Percentiles rank a stretch among this genome's conserved stretches.
phyloP scores from a whole-genome alignment of 768 basidiomycete genomes.

The Hericium erinaceus region DNA sequence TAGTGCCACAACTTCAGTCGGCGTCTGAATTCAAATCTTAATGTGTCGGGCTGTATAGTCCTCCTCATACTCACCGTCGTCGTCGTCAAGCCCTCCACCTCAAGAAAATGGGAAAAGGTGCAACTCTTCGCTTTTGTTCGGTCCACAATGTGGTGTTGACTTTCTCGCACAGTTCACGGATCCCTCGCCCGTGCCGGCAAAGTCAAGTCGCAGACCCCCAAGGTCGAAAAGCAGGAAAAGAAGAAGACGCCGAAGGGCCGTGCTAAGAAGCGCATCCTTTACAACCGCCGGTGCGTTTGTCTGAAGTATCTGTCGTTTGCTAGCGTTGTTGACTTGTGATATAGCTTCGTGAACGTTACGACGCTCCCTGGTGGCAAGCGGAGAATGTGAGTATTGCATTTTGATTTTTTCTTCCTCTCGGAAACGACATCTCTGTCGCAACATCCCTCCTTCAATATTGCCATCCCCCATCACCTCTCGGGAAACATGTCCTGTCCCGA shows the following conservation, averaged over 20 bases:
- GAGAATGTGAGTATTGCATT: conserved; percentile 71
- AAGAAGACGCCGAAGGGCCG: conserved; percentile 97
- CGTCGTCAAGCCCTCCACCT: conserved; percentile 6
- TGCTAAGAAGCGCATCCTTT: conserved; percentile 92
- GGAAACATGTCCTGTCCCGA: conserved; percentile 4
- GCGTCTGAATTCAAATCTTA: conserved; percentile 2
- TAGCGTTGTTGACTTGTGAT: not conserved
- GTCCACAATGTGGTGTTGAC: not conserved
- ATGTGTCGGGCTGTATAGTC: not conserved
- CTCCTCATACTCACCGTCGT: not conserved
- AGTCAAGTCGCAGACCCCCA: conserved; percentile 97
- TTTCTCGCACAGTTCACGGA: conserved; percentile 69
- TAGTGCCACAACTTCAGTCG: not conserved
- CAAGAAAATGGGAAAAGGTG: conserved; percentile 19
- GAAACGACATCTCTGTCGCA: not conserved
- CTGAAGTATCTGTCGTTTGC: not conserved
- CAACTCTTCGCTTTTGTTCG: not conserved
- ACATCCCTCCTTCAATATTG: too few species aligned
- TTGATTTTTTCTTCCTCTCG: conserved; percentile 3
- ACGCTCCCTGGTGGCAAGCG: conserved; percentile 87
- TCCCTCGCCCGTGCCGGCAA: conserved; percentile 99
- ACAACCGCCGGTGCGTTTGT: conserved; percentile 77
- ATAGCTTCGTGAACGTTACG: conserved; percentile 89
- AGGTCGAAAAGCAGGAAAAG: conserved; percentile 98
- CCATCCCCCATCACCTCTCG: not conserved